Evolutionary conservation across 2,329 filamentous ascomycete genomes (phyloP).

Genomic region (Fusarium vanettenii): DNA sequence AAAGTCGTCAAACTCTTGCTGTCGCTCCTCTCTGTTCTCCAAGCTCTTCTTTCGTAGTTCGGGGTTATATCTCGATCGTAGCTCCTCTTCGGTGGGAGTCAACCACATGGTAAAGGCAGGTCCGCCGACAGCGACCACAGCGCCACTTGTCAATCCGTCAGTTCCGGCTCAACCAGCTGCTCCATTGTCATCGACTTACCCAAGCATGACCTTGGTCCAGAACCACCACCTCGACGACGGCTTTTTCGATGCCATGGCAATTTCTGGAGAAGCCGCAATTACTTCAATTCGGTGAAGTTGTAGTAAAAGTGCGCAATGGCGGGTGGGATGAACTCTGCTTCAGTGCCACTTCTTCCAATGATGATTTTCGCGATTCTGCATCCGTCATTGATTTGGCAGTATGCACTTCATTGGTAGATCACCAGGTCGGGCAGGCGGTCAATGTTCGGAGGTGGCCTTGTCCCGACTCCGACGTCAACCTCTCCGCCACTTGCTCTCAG

Average conservation of each 20-base stretch:
- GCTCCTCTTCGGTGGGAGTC: conserved; percentile 88
- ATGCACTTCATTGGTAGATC: conserved; percentile 24
- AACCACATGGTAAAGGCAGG: conserved; percentile 85
- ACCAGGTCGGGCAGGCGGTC: conserved; percentile 40
- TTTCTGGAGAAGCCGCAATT: not conserved
- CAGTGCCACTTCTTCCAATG: conserved; percentile 39
- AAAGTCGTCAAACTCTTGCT: conserved; percentile 92
- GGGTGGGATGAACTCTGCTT: conserved; percentile 1
- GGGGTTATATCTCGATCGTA: conserved; percentile 92
- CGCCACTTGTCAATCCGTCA: conserved; percentile 66
- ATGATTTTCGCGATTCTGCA: conserved; percentile 44
- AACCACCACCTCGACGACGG: conserved; percentile 63
- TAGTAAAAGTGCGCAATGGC: not conserved
- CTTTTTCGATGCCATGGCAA: conserved; percentile 55
- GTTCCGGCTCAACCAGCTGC: conserved; percentile 13
- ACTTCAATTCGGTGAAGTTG: not conserved
- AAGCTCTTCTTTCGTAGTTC: conserved; percentile 90
- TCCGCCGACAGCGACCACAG: conserved; percentile 80
- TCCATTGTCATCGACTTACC: conserved; percentile 61
- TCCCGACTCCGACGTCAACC: conserved; percentile 14
- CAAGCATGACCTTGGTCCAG: conserved; percentile 76
- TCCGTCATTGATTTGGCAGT: conserved; percentile 47
- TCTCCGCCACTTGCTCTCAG: not conserved
- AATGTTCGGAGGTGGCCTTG: conserved; percentile 16
- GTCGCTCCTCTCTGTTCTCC: conserved; percentile 79